Evolutionary conservation across 805 yeast species (phyloP).

Genomic region (Brettanomyces custersianus): DNA sequence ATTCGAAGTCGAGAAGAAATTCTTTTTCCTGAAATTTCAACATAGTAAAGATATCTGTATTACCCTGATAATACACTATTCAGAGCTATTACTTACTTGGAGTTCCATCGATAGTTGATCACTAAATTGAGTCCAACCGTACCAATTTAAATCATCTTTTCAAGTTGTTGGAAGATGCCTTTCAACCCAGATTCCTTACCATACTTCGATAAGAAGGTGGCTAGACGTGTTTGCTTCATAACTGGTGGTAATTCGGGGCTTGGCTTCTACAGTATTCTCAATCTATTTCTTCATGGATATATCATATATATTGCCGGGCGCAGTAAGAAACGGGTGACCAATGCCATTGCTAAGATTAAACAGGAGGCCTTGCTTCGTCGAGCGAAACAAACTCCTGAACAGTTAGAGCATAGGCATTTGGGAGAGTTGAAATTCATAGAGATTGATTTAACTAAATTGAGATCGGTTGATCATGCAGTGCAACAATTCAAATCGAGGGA

Average conservation of each 20-base stretch:
- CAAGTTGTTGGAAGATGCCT: too few relatives aligned
- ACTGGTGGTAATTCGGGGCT: conserved; percentile 81
- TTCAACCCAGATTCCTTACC: conserved; percentile 46
- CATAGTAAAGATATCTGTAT: too few relatives aligned
- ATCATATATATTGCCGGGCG: conserved; percentile 70
- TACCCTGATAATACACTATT: too few relatives aligned
- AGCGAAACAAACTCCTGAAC: conserved; percentile 11
- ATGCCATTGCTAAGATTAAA: conserved; percentile 47
- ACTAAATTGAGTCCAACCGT: too few relatives aligned
- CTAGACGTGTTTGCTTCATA: conserved; percentile 58
- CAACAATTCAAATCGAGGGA: conserved; percentile 37
- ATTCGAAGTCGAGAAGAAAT: too few relatives aligned
- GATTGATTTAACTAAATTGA: conserved; percentile 44
- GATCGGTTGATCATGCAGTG: conserved; percentile 41
- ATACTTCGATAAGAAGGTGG: conserved; percentile 44
- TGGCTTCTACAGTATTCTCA: conserved; percentile 70
- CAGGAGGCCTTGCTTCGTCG: conserved; percentile 39
- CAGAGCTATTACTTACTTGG: too few relatives aligned
- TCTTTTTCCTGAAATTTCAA: too few relatives aligned
- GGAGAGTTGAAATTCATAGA: conserved; percentile 48
- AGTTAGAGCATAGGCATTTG: conserved; percentile 19
- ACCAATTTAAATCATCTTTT: too few relatives aligned
- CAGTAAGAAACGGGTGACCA: conserved; percentile 42
- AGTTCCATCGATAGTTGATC: too few relatives aligned
- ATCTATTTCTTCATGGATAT: conserved; percentile 72